Evolutionary conservation across 805 yeast species (phyloP).

Genomic region (Yamadazyma endophytica): DNA sequence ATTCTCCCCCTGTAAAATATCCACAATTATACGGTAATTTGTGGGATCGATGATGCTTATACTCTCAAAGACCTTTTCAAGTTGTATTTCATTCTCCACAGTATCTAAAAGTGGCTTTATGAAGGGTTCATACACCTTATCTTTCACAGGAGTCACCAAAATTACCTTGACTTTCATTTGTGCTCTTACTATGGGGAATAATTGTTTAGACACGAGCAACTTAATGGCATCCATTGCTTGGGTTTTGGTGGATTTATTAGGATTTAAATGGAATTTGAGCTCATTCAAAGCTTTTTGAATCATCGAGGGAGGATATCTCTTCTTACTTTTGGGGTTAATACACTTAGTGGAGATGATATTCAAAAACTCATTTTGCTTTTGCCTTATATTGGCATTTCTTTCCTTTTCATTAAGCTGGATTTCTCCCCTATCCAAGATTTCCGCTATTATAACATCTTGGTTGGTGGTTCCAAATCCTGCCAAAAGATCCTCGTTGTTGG

Average conservation of each 20-base stretch:
- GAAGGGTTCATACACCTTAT: constrained; percentile 28
- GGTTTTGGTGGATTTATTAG: constrained; percentile 71
- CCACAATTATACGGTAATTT: constrained; percentile 66
- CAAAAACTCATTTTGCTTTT: constrained; percentile 76
- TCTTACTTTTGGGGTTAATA: constrained; percentile 82
- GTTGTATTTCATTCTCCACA: constrained; percentile 46
- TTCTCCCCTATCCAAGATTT: constrained; percentile 87
- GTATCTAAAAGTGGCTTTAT: constrained; percentile 31
- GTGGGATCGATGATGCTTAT: constrained; percentile 83
- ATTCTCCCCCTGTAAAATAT: constrained; percentile 48
- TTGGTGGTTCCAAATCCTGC: constrained; percentile 74
- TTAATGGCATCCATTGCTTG: constrained; percentile 93
- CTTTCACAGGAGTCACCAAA: constrained; percentile 51
- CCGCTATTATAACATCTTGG: constrained; percentile 68
- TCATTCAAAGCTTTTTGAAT: constrained; percentile 80
- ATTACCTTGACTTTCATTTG: constrained; percentile 81
- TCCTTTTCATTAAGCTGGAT: constrained; percentile 93
- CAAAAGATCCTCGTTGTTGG: constrained; percentile 77
- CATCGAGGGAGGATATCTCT: constrained; percentile 93
- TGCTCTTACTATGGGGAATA: constrained; percentile 92
- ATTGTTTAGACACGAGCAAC: constrained; percentile 67
- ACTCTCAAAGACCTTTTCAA: constrained; percentile 38
- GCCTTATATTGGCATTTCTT: constrained; percentile 67
- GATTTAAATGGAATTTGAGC: constrained; percentile 71
- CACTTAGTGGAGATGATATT: constrained; percentile 85